Conservation (phyloP, 108 stramenopile genomes). For the Nitzschia sp. region DNA sequence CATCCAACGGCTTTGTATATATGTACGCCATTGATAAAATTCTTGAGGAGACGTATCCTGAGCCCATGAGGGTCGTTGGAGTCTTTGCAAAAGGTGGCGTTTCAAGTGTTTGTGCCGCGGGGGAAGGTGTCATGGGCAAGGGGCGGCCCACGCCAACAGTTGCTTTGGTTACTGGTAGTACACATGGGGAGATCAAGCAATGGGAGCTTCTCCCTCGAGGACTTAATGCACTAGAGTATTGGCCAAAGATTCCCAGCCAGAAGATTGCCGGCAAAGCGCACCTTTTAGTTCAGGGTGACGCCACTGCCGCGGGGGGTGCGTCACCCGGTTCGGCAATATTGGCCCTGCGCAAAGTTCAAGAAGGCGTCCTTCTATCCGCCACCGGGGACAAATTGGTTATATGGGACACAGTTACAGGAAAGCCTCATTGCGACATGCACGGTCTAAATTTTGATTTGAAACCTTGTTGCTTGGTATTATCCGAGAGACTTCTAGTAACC, state of each 20-base stretch:
- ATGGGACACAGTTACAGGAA: slow-evolving; percentile 21
- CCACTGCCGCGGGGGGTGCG: not conserved
- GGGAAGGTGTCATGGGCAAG: slow-evolving; percentile 18
- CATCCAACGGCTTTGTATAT: not conserved
- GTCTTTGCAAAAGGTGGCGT: slow-evolving; percentile 20
- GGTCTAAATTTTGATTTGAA: slow-evolving; percentile 22
- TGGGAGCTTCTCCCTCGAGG: slow-evolving; percentile 26
- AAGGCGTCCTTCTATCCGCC: slow-evolving; percentile 23
- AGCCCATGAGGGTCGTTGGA: slow-evolving; percentile 3
- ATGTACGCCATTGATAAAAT: slow-evolving; percentile 12
- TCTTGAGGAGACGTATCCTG: not conserved
- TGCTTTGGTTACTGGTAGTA: slow-evolving; percentile 19
- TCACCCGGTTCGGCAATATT: slow-evolving; percentile 8
- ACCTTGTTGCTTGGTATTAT: not conserved
- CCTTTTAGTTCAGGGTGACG: slow-evolving; percentile 6
- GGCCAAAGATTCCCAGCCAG: slow-evolving; percentile 25
- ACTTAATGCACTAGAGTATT: slow-evolving; percentile 16
- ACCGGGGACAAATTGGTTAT: slow-evolving; percentile 13
- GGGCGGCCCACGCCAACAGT: slow-evolving; percentile 11
- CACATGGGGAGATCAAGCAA: slow-evolving; percentile 26
- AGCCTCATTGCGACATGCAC: slow-evolving; percentile 23
- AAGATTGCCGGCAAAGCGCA: slow-evolving; percentile 24
- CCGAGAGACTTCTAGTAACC: slow-evolving; percentile 21
- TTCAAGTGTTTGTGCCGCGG: slow-evolving; percentile 15
- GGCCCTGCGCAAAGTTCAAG: slow-evolving; percentile 8